Evolutionary conservation across 2,329 filamentous ascomycete genomes (phyloP).

Genomic region (Ophiocordyceps camponoti-saundersi): DNA sequence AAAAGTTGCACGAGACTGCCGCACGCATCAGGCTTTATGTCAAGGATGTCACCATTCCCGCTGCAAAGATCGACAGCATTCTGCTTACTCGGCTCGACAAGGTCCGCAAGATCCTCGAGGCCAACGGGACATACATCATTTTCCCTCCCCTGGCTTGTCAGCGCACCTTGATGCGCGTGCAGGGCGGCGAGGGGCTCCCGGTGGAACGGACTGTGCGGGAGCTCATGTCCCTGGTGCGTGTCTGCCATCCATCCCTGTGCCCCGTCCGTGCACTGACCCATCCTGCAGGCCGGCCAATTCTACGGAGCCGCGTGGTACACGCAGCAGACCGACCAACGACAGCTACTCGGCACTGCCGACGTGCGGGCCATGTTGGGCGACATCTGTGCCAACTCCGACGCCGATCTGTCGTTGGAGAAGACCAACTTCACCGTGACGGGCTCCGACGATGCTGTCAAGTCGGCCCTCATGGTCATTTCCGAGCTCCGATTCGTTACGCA

Average conservation of each 20-base stretch:
- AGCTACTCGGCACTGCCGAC: constrained; percentile 49
- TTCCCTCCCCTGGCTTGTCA: constrained; percentile 79
- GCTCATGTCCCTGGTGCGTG: constrained; percentile 75
- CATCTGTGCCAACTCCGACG: constrained; percentile 90
- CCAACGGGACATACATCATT: constrained; percentile 87
- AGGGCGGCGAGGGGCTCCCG: constrained; percentile 83
- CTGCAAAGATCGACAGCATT: constrained; percentile 89
- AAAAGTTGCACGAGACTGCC: constrained; percentile 76
- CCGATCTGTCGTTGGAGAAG: constrained; percentile 88
- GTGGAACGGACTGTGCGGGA: constrained; percentile 91
- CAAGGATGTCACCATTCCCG: constrained; percentile 81
- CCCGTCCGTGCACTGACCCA: background rate
- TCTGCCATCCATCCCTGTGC: background rate
- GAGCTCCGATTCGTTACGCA: constrained; percentile 80
- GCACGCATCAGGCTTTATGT: constrained; percentile 67
- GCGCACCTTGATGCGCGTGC: constrained; percentile 70
- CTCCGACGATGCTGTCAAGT: constrained; percentile 90
- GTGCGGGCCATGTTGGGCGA: constrained; percentile 84
- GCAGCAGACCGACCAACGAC: constrained; percentile 52
- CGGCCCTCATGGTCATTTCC: constrained; percentile 84
- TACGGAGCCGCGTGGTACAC: constrained; percentile 97
- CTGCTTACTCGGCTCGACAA: constrained; percentile 84
- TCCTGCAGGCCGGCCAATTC: constrained; percentile 70
- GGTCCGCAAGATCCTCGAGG: constrained; percentile 93
- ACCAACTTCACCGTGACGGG: constrained; percentile 87